phyloP scores from a whole-genome alignment of 1,284 basidiomycete species.

The Rhodotorula sp. region DNA sequence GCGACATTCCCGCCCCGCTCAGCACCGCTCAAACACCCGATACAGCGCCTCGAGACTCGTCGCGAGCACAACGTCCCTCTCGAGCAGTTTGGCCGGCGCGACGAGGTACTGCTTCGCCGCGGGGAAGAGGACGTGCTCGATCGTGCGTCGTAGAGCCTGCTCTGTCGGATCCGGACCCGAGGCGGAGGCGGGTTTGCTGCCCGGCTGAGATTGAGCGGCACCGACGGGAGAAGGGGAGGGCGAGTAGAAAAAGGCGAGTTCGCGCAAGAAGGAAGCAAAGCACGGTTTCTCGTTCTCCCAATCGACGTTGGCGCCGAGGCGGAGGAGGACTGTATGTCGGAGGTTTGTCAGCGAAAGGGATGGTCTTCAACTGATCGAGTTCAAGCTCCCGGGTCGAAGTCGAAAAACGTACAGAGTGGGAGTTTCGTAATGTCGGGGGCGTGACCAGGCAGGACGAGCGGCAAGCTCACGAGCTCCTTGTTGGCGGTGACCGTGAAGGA shows the following conservation, averaged over 20 bases:
- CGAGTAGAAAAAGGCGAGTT: constrained; percentile 86
- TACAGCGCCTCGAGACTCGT: constrained; percentile 85
- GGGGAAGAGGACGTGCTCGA: constrained; percentile 83
- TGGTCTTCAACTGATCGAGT: too few species aligned
- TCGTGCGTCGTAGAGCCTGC: constrained; percentile 67
- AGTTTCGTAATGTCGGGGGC: constrained; percentile 81
- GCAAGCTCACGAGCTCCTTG: constrained; percentile 70
- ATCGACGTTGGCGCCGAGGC: constrained; percentile 62
- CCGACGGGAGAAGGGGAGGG: constrained; percentile 56
- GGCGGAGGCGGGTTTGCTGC: background rate
- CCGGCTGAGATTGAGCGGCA: background rate
- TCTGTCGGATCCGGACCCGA: constrained; percentile 11
- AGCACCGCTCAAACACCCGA: constrained; percentile 59
- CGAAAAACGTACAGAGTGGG: constrained; percentile 58
- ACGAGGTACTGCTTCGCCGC: constrained; percentile 70
- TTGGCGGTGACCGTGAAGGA: constrained; percentile 65
- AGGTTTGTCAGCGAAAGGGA: background rate
- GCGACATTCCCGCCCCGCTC: background rate
- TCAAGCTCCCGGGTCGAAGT: background rate
- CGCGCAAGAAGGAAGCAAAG: constrained; percentile 78
- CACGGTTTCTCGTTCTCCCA: constrained; percentile 84
- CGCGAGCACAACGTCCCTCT: constrained; percentile 74
- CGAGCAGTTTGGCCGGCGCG: constrained; percentile 66
- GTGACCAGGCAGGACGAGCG: constrained; percentile 77
- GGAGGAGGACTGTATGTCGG: constrained; percentile 42